Evolutionary conservation across 2,329 filamentous ascomycete genomes (phyloP).

Genomic region (Periconia sp.): DNA sequence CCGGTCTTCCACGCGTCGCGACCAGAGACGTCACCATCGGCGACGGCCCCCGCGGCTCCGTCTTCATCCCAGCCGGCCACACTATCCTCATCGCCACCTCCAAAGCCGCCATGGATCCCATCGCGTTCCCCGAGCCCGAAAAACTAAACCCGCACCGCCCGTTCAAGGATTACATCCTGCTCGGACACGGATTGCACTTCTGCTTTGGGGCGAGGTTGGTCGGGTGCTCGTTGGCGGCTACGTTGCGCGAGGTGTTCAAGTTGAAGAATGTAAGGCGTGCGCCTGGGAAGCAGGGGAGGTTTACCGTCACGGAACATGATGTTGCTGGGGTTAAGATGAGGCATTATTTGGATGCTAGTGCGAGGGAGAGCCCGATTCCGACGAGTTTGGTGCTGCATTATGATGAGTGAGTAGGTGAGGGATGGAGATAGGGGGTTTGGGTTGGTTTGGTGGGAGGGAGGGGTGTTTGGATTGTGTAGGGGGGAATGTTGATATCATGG

Average conservation of each 20-base stretch:
- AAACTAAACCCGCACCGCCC: constrained; percentile 42
- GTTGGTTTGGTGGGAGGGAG: too few relatives aligned
- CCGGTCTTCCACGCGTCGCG: constrained; percentile 55
- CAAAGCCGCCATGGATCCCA: constrained; percentile 38
- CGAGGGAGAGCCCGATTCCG: constrained; percentile 48
- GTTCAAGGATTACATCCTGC: constrained; percentile 33
- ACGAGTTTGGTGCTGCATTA: constrained; percentile 29
- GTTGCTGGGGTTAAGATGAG: constrained; percentile 52
- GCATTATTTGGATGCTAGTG: constrained; percentile 52
- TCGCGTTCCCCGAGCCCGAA: constrained; percentile 35
- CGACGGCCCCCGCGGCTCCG: constrained; percentile 52
- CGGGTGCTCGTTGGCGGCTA: constrained; percentile 30
- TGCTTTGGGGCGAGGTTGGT: constrained; percentile 37
- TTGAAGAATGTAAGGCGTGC: constrained; percentile 35
- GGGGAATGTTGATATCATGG: too few relatives aligned
- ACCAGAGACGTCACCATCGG: constrained; percentile 49
- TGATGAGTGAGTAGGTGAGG: constrained; percentile 19
- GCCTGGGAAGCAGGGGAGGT: constrained; percentile 36
- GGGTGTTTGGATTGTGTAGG: not conserved
- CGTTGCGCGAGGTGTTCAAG: constrained; percentile 37
- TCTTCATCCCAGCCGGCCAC: constrained; percentile 47
- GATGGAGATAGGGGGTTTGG: too few relatives aligned
- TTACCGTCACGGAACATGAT: constrained; percentile 48
- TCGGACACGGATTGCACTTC: constrained; percentile 37
- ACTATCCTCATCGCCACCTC: constrained; percentile 45